Evolutionary conservation across 2,329 filamentous ascomycete genomes (phyloP).

Genomic region (Fusarium floridanum): DNA sequence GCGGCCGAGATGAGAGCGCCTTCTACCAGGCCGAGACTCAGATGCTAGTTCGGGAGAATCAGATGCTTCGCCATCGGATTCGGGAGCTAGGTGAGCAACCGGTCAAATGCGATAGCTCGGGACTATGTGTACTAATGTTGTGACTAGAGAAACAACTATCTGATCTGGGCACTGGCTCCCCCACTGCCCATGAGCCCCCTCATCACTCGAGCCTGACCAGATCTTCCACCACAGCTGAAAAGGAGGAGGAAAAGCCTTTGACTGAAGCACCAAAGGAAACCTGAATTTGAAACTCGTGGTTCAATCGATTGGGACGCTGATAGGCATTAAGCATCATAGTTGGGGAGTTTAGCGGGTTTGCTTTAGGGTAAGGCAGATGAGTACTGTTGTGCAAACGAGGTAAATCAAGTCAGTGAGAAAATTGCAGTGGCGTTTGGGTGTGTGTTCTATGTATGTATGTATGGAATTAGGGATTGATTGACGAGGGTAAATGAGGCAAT

Average conservation of each 20-base stretch:
- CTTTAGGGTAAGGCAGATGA: constrained; percentile 3
- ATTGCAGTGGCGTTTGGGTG: constrained; percentile 28
- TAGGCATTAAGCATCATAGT: constrained; percentile 12
- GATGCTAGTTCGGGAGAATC: constrained; percentile 82
- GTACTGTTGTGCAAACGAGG: background rate
- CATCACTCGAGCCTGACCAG: constrained; percentile 63
- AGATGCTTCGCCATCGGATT: constrained; percentile 83
- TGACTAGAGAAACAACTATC: constrained; percentile 64
- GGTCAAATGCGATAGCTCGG: background rate
- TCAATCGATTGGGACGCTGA: background rate
- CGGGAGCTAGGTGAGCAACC: constrained; percentile 76
- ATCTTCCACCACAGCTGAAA: constrained; percentile 60
- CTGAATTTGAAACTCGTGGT: constrained; percentile 9
- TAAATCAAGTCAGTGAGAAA: constrained; percentile 8
- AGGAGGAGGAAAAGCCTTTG: constrained; percentile 43
- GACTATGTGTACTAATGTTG: constrained; percentile 17
- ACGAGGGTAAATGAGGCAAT: background rate
- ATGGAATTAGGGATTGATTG: background rate
- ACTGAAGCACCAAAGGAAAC: constrained; percentile 29
- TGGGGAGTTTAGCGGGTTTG: constrained; percentile 30
- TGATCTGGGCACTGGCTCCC: constrained; percentile 54
- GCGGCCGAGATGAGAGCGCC: constrained; percentile 78
- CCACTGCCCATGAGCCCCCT: constrained; percentile 58
- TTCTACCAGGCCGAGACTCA: constrained; percentile 88
- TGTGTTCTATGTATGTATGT: background rate